phyloP scores from a whole-genome alignment of 805 yeast species.

The Metschnikowia anglica region DNA sequence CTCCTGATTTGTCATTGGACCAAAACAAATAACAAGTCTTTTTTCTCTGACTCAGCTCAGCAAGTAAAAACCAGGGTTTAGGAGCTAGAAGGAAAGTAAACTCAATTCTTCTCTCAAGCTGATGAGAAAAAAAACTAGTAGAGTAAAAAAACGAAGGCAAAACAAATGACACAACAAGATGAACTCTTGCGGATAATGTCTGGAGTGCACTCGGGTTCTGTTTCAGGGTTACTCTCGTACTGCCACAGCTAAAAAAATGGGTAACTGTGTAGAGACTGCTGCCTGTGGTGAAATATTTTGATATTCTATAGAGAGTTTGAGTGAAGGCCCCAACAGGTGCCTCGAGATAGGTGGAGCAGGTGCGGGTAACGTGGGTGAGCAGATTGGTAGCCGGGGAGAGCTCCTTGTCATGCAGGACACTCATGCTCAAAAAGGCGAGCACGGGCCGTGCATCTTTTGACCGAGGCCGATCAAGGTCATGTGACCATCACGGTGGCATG shows the following conservation, averaged over 20 bases:
- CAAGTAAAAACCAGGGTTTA: background rate
- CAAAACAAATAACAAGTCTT: background rate
- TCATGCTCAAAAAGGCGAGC: slow-evolving; percentile 1
- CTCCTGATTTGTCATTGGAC: slow-evolving; percentile 38
- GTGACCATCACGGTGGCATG: too few relatives aligned
- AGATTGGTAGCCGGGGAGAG: slow-evolving; percentile 11
- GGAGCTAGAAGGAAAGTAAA: background rate
- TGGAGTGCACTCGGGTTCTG: background rate
- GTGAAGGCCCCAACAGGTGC: slow-evolving; percentile 9
- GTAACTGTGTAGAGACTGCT: background rate
- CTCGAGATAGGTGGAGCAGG: slow-evolving; percentile 15
- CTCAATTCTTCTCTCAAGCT: background rate
- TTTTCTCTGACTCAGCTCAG: background rate
- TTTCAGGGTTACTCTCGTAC: slow-evolving; percentile 1
- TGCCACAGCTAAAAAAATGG: slow-evolving; percentile 1
- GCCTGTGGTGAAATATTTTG: slow-evolving; percentile 1
- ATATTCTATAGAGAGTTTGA: slow-evolving; percentile 5
- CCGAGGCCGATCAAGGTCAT: slow-evolving; percentile 2
- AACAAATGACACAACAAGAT: background rate
- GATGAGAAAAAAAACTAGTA: slow-evolving; percentile 6
- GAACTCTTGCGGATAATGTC: background rate
- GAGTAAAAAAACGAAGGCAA: slow-evolving; percentile 5
- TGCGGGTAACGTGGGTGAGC: slow-evolving; percentile 15
- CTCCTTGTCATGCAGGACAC: slow-evolving; percentile 2
- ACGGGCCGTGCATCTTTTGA: slow-evolving; percentile 3